These are phyloP conservation scores for Aegle marmelos DNA, from an alignment of 345 rosid genomes.

Conservation along the genomic window DNA sequence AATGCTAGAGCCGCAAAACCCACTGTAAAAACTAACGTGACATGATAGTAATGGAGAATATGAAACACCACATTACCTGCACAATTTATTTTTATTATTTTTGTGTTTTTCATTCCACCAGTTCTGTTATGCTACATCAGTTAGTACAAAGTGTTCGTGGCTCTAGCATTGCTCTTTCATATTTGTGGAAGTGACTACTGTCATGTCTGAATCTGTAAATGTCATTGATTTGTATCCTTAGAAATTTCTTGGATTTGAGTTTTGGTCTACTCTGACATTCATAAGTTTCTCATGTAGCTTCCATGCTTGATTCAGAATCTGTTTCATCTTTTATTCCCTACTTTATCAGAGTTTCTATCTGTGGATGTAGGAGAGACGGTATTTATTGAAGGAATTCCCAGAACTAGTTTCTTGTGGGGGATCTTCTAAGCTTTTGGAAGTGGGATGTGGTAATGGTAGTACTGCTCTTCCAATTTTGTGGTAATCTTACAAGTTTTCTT, in stretches of 20 bases:
- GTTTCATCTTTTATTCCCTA: neutral
- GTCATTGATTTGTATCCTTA: neutral
- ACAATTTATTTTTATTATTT: too few relatives aligned
- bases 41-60: too few relatives aligned
- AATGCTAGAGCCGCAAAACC: too few relatives aligned
- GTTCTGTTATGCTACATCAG: too few relatives aligned
- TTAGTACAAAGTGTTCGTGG: too few relatives aligned
- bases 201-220: neutral
- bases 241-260: neutral
- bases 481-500: conserved; percentile 27
- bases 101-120: too few relatives aligned
- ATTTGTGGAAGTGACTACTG: neutral
- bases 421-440: conserved; percentile 67
- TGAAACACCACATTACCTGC: too few relatives aligned
- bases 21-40: too few relatives aligned
- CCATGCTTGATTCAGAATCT: neutral
- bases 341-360: neutral
- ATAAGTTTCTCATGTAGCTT: neutral
- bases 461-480: conserved; percentile 71
- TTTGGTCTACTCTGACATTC: neutral
- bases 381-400: conserved; percentile 85
- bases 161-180: neutral
- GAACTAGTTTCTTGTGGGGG: conserved; percentile 55
- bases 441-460: conserved; percentile 94
- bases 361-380: conserved; percentile 69